Evolutionary conservation across 2,329 filamentous ascomycete genomes (phyloP), one percentile per base, ranked within the genome.

Genomic region (Ophiocordyceps camponoti-saundersi): DNA sequence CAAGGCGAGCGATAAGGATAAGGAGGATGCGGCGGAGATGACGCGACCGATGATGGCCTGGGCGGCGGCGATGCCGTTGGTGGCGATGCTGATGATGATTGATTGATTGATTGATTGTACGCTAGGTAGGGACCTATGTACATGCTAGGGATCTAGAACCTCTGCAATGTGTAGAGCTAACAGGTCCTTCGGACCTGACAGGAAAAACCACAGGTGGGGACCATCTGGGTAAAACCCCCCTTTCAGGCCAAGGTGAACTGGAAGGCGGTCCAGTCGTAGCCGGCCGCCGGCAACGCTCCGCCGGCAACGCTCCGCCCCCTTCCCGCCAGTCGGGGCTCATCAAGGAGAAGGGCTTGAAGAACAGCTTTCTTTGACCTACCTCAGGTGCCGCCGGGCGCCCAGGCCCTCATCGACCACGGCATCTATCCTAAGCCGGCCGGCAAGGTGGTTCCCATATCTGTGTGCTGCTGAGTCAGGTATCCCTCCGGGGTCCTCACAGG

Each of bases 281-380:
- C 82, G 61, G 67, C 76, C 15, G 66, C 71, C 45, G 72, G 65
- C 32, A 66, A 75, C 49, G 64, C 68, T 36, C 63, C 62, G 30
- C 58, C n/a, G n/a, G n/a, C n/a, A n/a, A n/a, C n/a, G n/a, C n/a
- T n/a, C n/a, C 61, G 42, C 53, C 84, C 3, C 80, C 84, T 32
- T 69, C 64, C 48, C 95, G 90, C 70, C 67, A 66, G 51, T 49
- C 70, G 30, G 72, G 68, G 50, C 69, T 94, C 47, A 89, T 95
- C 65, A 72, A 68, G 50, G 68, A 70, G 52, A 65, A 72, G 49
- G 74, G 72, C 51, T 94, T 95, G 70, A 75, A 74, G 64, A 80
- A 68, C 61, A 82, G 86, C 70, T 96, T n/a, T n/a, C n/a, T n/a
- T 94, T 68, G 81, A 80, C 43, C 68, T 95, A 48, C 89, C 83